Percentiles rank a stretch among this genome's conserved stretches.
phyloP scores from a whole-genome alignment of 306 rosid genomes.

The Dryas alaskensis region DNA sequence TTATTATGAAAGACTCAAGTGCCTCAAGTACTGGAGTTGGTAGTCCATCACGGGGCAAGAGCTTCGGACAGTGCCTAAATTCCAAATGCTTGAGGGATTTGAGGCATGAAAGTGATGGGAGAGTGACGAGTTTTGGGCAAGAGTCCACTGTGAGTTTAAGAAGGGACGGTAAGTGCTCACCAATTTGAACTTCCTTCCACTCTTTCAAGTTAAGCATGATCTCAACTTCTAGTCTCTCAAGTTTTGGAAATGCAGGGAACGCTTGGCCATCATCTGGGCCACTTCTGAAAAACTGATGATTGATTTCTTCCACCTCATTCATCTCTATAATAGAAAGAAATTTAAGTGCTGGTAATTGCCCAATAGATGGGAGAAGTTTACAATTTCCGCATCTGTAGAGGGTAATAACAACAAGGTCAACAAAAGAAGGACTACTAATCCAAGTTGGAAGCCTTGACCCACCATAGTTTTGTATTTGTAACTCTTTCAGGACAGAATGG shows the following conservation, averaged over 20 bases:
- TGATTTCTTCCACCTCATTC: slow-evolving; percentile 6
- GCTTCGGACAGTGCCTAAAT: slow-evolving; percentile 11
- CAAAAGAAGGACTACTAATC: slow-evolving; percentile 11
- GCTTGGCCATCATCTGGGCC: neutral
- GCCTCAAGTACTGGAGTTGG: neutral
- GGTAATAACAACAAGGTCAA: neutral
- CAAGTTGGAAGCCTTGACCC: slow-evolving; percentile 25
- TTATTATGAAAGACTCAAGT: slow-evolving; percentile 9
- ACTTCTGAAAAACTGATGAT: slow-evolving; percentile 7
- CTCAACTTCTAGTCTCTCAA: slow-evolving; percentile 8
- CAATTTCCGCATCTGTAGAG: slow-evolving; percentile 12
- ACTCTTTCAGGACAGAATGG: neutral
- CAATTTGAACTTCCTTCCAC: slow-evolving; percentile 15
- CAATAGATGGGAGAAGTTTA: slow-evolving; percentile 10
- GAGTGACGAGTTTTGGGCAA: slow-evolving; percentile 18
- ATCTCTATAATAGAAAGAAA: slow-evolving; percentile 11
- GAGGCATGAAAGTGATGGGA: slow-evolving; percentile 11
- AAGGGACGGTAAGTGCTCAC: slow-evolving; percentile 21
- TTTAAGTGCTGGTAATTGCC: slow-evolving; percentile 21
- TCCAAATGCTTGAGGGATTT: slow-evolving; percentile 18
- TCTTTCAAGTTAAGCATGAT: slow-evolving; percentile 17
- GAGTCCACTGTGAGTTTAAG: slow-evolving; percentile 9
- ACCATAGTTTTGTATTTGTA: slow-evolving; percentile 12
- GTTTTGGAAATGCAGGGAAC: neutral
- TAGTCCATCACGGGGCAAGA: slow-evolving; percentile 4